Evolutionary conservation across 2,329 filamentous ascomycete species (phyloP).

Genomic region (Xylaria sp.): DNA sequence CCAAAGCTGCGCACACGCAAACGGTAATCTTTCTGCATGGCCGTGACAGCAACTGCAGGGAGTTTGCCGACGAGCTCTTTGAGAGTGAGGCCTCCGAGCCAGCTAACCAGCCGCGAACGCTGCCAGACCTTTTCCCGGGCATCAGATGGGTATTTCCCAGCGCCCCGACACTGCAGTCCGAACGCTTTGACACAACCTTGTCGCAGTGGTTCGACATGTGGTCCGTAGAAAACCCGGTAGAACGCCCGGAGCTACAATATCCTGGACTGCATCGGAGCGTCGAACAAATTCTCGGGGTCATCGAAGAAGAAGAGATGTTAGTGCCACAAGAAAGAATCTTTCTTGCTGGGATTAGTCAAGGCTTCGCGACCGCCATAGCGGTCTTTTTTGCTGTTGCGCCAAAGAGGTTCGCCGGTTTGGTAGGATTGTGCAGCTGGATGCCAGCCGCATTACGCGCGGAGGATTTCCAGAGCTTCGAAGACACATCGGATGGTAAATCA

Average conservation of each 20-base stretch:
- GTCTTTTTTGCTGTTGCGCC: constrained; percentile 27
- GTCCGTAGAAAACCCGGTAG: constrained; percentile 62
- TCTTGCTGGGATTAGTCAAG: constrained; percentile 49
- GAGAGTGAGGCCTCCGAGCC: constrained; percentile 47
- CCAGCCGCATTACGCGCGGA: constrained; percentile 27
- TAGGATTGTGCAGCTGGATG: constrained; percentile 48
- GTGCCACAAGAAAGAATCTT: constrained; percentile 44
- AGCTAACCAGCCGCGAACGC: constrained; percentile 36
- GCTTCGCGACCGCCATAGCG: constrained; percentile 44
- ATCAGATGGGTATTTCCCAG: constrained; percentile 48
- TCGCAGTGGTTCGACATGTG: constrained; percentile 55
- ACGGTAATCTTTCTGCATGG: constrained; percentile 60
- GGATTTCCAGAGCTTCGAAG: background rate
- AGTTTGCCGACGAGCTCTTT: constrained; percentile 56
- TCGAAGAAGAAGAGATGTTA: constrained; percentile 40
- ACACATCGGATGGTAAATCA: background rate
- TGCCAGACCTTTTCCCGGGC: constrained; percentile 40
- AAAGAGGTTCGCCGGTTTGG: constrained; percentile 42
- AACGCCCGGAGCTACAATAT: constrained; percentile 39
- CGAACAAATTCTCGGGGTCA: constrained; percentile 31
- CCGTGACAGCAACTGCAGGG: constrained; percentile 51
- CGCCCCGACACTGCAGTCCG: constrained; percentile 34
- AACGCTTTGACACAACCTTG: constrained; percentile 39
- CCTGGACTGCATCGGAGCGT: constrained; percentile 42
- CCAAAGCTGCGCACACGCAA: constrained; percentile 53